Conservation (phyloP, 225 moss, liverwort and hornwort species). For the Rhytidiadelphus loreus region DNA sequence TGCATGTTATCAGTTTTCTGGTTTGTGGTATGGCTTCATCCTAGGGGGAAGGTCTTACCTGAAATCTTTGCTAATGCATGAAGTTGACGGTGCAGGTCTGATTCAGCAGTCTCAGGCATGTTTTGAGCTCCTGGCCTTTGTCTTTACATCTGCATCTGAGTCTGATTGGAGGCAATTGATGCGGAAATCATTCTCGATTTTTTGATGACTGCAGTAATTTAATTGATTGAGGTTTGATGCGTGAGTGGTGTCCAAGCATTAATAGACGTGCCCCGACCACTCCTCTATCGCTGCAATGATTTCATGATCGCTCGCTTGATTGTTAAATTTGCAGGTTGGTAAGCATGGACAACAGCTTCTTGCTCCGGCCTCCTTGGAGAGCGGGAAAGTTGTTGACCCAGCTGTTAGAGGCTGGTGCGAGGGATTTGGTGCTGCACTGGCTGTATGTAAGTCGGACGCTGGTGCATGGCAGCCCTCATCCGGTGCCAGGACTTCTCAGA, state of each 20-base stretch:
- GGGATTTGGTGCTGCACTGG: slow-evolving; percentile 59
- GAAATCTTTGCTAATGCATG: not conserved
- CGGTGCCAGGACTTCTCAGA: slow-evolving; percentile 32
- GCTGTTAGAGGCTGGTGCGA: slow-evolving; percentile 69
- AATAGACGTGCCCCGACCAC: not conserved
- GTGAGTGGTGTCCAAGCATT: not conserved
- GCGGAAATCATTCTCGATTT: not conserved
- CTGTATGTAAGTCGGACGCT: slow-evolving; percentile 43
- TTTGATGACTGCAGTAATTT: not conserved
- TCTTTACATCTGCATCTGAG: not conserved
- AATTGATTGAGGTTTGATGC: not conserved
- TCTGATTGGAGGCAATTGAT: not conserved
- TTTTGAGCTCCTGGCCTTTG: not conserved
- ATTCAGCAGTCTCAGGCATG: not conserved
- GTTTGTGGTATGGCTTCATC: not conserved
- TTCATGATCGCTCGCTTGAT: not conserved
- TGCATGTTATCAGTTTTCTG: not conserved
- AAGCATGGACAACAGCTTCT: slow-evolving; percentile 68
- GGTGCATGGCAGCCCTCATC: slow-evolving; percentile 59
- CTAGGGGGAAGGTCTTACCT: not conserved
- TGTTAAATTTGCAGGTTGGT: slow-evolving; percentile 26
- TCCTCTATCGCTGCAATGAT: not conserved
- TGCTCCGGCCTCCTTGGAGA: slow-evolving; percentile 32
- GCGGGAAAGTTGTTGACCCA: slow-evolving; percentile 54
- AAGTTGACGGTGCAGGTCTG: not conserved